These are phyloP conservation scores for Xylaria curta DNA, from an alignment of 495 filamentous ascomycete species.

Conservation along the genomic window DNA sequence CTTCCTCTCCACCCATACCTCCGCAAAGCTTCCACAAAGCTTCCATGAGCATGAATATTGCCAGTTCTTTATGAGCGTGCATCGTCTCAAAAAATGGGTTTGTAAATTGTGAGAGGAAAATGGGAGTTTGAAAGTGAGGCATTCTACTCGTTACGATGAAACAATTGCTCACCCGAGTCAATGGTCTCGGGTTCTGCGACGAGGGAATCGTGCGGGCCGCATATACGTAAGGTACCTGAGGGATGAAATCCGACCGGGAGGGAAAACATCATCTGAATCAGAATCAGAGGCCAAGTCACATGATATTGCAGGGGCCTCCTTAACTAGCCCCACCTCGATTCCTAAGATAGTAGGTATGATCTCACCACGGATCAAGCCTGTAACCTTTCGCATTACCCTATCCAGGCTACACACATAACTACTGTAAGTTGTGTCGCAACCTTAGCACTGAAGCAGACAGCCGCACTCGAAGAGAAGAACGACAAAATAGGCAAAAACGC, in stretches of 20 bases:
- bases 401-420: not conserved
- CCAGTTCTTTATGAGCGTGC: not conserved
- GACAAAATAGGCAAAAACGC: not conserved
- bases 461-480: not conserved
- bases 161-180: conserved; percentile 25
- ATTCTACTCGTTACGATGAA: conserved; percentile 21
- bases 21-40: not conserved
- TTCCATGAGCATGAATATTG: not conserved
- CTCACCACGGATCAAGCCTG: conserved; percentile 12
- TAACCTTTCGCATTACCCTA: not conserved
- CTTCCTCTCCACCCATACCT: not conserved
- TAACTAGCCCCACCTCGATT: conserved; percentile 2
- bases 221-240: not conserved
- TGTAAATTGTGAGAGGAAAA: not conserved
- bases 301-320: conserved; percentile 22
- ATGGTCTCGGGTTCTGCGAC: conserved; percentile 24
- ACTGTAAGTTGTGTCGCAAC: not conserved
- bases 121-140: conserved; percentile 1
- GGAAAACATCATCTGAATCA: conserved; percentile 17
- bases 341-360: not conserved
- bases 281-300: conserved; percentile 15
- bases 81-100: not conserved
- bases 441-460: not conserved
- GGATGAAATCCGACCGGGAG: conserved; percentile 19
- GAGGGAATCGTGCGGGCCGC: conserved; percentile 13